Base-by-base conservation (phyloP, 2,329 filamentous ascomycete genomes). In the Nakataea oryzae region DNA sequence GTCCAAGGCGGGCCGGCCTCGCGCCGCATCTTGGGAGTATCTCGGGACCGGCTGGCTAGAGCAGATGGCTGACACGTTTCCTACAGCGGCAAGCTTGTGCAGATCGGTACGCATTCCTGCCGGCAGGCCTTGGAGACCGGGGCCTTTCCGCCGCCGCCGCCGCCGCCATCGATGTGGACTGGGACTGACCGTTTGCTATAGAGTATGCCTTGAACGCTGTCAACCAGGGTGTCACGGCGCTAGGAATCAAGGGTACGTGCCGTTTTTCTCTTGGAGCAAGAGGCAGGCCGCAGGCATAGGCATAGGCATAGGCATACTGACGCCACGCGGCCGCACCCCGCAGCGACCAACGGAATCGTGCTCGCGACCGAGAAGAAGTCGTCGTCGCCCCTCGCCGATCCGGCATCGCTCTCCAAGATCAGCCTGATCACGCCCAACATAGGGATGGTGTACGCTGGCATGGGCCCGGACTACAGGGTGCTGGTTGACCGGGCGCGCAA, bases 301-400 rank as follows among this genome's bases (percentile, higher is more conserved):
- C n/a, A n/a, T n/a, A n/a, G n/a, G n/a, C 41, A n/a, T 55, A 27
- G 26, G 59, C 6, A 29, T 57, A 50, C 26, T 50, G 26, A 41
- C 34, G n/a, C 26, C 54, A 11, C 21, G 21, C 29, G 9, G 17
- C 54, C 60, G 58, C 32, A 68, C 63, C 62, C 54, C 30, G 50
- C 69, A 97, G 95, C 95, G 70, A 97, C 95, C 69, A 99, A 99
- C 78, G 95, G 95, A 70, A 96, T 99, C 74, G 95, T 99, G 67
- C 90, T 99, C 67, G 95, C 95, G 66, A 99, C 95, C 67, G 95
- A 99, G 81, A 99, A 99, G 86, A 99, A 99, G 80, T 97, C 93
- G 57, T 97, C 93, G 50, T 97, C 95, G 59, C 93, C 95, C 61
- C 90, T 99, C 72, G 93, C 96, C 81, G 95, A 99, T 74, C 88